Base-by-base conservation (phyloP, 2,329 filamentous ascomycete genomes). In the Neofusicoccum ribis region DNA sequence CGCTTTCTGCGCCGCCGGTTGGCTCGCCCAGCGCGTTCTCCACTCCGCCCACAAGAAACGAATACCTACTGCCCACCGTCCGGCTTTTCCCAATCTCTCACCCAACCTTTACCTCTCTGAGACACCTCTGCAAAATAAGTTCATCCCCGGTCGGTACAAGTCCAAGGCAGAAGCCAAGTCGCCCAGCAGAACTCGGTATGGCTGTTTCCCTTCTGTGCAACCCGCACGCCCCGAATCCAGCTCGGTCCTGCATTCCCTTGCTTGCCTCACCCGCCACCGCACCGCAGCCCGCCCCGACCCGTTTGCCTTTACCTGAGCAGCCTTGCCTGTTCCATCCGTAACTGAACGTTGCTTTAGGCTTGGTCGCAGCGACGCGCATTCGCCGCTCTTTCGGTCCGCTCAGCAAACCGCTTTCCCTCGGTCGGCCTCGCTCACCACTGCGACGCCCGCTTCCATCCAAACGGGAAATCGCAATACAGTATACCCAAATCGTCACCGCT, bases 21-120 rank as follows among this genome's bases (percentile, higher is more conserved):
- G 62, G 62, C 62, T 64, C 27, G 51, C 41, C 43, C 50, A 37
- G 34, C 27, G 49, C 51, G 50, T 59, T 65, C 63, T 60, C 63
- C 63, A 65, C 64, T 49, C 39, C 46, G 56, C 36, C 59, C 41
- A 66, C 64, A 66, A 62, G 64, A 66, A 66, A 65, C 71, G 69
- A 74, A 74, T 75, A 74, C 56, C 56, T 60, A 47, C 76, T 72
- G 74, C 71, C 70, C 71, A 71, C 71, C 71, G 70, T 72, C 76
- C 73, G 72, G 73, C 74, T 74, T 75, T 77, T 70, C 75, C 75
- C 73, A 75, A 77, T 75, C 72, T 73, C 72, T 76, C 71, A 70
- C 70, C 72, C 71, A 52, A 44, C 73, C 77, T 78, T 77, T 74
- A 51, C 76, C 73, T 74, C 75, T 74, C 72, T 74, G 73, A 77